Evolutionary conservation across 2,329 filamentous ascomycete genomes (phyloP).

Genomic region (Colletotrichum tofieldiae): DNA sequence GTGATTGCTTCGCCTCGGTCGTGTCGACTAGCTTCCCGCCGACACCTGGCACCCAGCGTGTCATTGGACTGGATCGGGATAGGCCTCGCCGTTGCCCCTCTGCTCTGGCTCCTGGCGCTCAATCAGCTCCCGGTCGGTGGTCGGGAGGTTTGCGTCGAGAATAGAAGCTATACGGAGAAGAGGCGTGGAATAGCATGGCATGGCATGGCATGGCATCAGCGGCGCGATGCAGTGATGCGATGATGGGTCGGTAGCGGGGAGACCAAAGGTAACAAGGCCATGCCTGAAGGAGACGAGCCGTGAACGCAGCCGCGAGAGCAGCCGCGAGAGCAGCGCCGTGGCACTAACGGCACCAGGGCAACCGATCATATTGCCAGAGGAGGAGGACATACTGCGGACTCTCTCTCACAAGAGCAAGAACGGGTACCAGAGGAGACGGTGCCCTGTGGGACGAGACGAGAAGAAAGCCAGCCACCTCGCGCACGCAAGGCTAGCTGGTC

Average conservation of each 20-base stretch:
- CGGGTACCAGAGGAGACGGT: constrained; percentile 29
- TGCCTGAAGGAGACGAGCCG: constrained; percentile 22
- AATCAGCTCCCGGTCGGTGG: constrained; percentile 19
- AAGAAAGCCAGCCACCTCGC: constrained; percentile 16
- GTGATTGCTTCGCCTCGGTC: constrained; percentile 43
- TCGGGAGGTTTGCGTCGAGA: constrained; percentile 15
- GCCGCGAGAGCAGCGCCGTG: constrained; percentile 6
- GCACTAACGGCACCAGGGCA: constrained; percentile 15
- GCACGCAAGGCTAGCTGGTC: constrained; percentile 27
- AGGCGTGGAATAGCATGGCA: constrained; percentile 3
- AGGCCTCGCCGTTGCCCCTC: constrained; percentile 24
- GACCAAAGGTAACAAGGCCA: constrained; percentile 20
- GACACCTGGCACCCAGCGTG: constrained; percentile 24
- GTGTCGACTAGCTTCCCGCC: constrained; percentile 37
- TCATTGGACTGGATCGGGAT: constrained; percentile 28
- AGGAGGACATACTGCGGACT: background rate
- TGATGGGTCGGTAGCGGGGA: constrained; percentile 31
- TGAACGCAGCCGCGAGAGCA: constrained; percentile 16
- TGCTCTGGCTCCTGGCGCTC: constrained; percentile 22
- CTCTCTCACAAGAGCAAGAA: background rate
- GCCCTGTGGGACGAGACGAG: constrained; percentile 14
- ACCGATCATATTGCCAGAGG: background rate
- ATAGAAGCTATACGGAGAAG: constrained; percentile 33
- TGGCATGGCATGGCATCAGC: constrained; percentile 37
- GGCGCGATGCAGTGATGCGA: constrained; percentile 35